Base-by-base conservation (phyloP, 2,329 filamentous ascomycete species). In the Pestalotiopsis sp. region DNA sequence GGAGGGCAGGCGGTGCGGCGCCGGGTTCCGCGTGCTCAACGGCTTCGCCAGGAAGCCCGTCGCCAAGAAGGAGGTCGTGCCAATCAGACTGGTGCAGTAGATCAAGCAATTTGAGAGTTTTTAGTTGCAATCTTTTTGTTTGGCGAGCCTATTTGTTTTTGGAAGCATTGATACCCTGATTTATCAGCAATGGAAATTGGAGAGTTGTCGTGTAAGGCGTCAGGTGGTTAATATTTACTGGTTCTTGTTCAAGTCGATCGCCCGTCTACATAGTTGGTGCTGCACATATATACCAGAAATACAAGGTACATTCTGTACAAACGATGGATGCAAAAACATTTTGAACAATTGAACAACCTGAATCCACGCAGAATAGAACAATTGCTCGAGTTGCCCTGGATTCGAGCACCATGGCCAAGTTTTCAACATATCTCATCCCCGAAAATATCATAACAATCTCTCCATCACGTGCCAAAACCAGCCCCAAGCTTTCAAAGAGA, bases 1-100 rank as follows among this genome's bases (percentile, higher is more conserved):
- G 76, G 90, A 92, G 76, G 89, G 89, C 1, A 82, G 89, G 61
- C 78, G 80, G 64, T 84, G 83, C 74, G 88, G 86, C 59, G 85
- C 88, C 2, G 88, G 84, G 10, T 91, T 87, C 80, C 83, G 89
- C 68, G 83, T 87, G 81, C 78, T 92, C 69, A 88, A 82, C 69
- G 90, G 90, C 7, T 91, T 88, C 76, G 86, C 89, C 24, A 84
- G 85, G 76, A 92, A 92, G 83, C 88, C 89, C 44, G 78, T 72
- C 68, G 68, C 71, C 39, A 44, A 62, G 22, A 65, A 67, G 64
- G 58, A 67, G 52, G 30, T 66, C 24, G 61, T 68, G 13, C 44
- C 40, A 30, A 67, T 68, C 35, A 58, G 35, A 20, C 40, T 68
- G 60, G 61, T 22, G 57, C 65, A 56, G 65, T 66, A 62, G 30